Conservation (phyloP, 352 stramenopile genomes). For the Globisporangium megalacanthum region DNA sequence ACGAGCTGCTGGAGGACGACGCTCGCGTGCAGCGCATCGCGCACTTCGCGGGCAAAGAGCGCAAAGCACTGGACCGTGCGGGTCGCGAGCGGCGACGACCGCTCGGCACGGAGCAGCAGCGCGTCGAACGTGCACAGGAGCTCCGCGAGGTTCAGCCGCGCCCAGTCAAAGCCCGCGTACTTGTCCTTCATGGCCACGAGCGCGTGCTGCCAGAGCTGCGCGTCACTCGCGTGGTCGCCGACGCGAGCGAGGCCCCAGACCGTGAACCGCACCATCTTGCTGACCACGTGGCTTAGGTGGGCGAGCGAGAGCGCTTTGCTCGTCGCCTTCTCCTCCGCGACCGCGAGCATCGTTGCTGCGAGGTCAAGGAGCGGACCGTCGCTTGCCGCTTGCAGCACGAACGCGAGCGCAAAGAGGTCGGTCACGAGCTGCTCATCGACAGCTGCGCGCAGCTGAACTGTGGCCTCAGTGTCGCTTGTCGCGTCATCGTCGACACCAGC, state of each 20-base stretch:
- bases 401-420: conserved; percentile 68
- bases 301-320: conserved; percentile 36
- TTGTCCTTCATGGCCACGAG: conserved; percentile 59
- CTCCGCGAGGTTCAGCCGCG: conserved; percentile 52
- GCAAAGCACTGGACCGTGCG: conserved; percentile 61
- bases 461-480: neutral
- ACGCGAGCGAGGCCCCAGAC: conserved; percentile 45
- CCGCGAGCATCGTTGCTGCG: conserved; percentile 31
- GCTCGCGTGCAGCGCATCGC: conserved; percentile 25
- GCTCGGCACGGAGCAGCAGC: conserved; percentile 33
- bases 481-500: neutral
- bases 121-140: conserved; percentile 58
- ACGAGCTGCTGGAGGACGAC: conserved; percentile 60
- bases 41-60: conserved; percentile 48
- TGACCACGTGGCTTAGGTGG: conserved; percentile 53
- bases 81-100: conserved; percentile 37
- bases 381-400: conserved; percentile 33
- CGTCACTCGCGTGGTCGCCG: conserved; percentile 19
- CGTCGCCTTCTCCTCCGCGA: conserved; percentile 43
- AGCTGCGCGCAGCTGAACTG: conserved; percentile 5
- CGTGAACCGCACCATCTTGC: conserved; percentile 63
- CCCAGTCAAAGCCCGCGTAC: conserved; percentile 64
- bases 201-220: conserved; percentile 36
- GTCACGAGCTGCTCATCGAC: conserved; percentile 57
- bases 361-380: conserved; percentile 23